These are phyloP conservation scores for Lavandula angustifolia DNA, from an alignment of 257 asterid species.

Conservation along the genomic window DNA sequence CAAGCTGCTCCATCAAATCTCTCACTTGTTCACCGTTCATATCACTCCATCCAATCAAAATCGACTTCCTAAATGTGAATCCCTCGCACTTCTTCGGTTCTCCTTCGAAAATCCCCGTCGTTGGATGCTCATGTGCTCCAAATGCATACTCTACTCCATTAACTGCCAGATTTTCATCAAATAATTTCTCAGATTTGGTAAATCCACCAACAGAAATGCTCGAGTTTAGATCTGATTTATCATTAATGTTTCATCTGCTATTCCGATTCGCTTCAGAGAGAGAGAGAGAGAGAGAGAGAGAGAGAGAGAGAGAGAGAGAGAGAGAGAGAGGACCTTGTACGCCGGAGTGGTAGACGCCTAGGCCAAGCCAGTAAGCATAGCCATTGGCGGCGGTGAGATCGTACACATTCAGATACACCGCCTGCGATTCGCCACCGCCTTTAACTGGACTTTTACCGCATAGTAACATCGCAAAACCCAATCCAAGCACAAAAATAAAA, in stretches of 20 bases:
- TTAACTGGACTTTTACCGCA: slow-evolving; percentile 64
- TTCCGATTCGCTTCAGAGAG: too few species aligned
- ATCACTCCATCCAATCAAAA: slow-evolving; percentile 59
- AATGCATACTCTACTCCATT: too few species aligned
- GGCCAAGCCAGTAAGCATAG: slow-evolving; percentile 89
- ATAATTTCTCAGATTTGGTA: too few species aligned
- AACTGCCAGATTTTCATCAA: too few species aligned
- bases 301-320: slow-evolving; percentile 23
- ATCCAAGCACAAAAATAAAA: not conserved
- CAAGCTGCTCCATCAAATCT: slow-evolving; percentile 47
- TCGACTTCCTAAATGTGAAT: slow-evolving; percentile 56
- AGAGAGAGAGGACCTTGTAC: slow-evolving; percentile 60
- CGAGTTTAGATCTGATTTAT: slow-evolving; percentile 31
- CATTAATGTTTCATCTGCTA: too few species aligned
- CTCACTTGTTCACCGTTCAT: slow-evolving; percentile 42
- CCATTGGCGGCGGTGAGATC: slow-evolving; percentile 75
- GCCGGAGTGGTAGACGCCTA: slow-evolving; percentile 86
- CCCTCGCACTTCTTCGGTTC: slow-evolving; percentile 61
- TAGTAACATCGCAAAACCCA: slow-evolving; percentile 44
- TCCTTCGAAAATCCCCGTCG: slow-evolving; percentile 61
- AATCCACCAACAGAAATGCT: too few species aligned
- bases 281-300: too few species aligned
- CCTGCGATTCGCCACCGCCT: slow-evolving; percentile 54
- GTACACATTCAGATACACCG: slow-evolving; percentile 75
- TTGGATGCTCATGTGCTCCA: slow-evolving; percentile 53